phyloP scores from a whole-genome alignment of 73 alveolate species.

The Tetrahymena thermophila region DNA sequence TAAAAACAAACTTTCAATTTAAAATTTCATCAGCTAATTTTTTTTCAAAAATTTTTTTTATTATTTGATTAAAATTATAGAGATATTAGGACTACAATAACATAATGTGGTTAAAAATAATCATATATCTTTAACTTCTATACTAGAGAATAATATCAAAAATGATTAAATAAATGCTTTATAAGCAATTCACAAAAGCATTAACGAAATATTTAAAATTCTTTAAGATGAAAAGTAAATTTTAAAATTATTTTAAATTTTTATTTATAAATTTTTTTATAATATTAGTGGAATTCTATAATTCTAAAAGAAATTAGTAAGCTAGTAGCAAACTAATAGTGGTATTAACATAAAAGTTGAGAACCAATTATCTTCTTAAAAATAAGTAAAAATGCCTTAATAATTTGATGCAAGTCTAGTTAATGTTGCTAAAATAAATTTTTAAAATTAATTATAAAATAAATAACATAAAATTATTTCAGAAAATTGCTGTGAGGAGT shows the following conservation, averaged over 20 bases:
- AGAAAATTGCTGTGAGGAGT: neutral
- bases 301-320: neutral
- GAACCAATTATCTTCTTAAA: no score
- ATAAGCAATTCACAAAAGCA: neutral
- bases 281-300: neutral
- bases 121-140: neutral
- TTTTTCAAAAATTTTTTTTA: no score
- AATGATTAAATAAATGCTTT: neutral
- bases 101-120: no score
- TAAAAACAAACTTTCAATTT: no score
- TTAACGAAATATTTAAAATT: neutral
- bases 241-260: no score
- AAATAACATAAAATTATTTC: no score
- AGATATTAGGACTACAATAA: neutral
- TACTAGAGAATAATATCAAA: neutral
- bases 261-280: no score
- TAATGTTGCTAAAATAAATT: neutral
- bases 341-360: no score
- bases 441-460: neutral
- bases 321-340: no score
- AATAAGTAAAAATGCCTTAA: no score
- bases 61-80: neutral
- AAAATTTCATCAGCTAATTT: no score
- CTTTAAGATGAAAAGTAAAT: neutral
- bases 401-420: neutral